Evolutionary conservation across 768 basidiomycete species (phyloP), one percentile per base, ranked within the genome.

Genomic region (Leccinum disarticulatum): DNA sequence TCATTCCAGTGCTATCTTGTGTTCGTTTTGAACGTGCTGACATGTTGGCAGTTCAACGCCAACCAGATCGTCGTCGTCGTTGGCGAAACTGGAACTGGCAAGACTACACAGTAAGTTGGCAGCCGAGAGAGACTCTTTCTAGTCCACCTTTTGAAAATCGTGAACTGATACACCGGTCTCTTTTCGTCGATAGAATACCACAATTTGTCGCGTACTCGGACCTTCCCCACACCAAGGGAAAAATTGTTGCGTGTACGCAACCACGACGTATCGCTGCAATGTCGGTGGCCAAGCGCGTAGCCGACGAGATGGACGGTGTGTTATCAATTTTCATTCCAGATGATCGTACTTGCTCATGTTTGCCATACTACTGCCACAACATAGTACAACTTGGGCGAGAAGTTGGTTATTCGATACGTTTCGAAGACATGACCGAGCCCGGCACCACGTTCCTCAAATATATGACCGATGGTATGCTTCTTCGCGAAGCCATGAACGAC

Each of bases 381-480:
- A 6, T 64, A 95, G 95, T 99, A 5, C 82, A 87, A 73, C 87
- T 99, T 2, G 96, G 96, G 33, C 88, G 91, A 68, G 88, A 98
- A 63, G 96, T 98, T 62, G 96, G 96, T 57, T 99, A 99, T 76
- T 93, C 93, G 4, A 98, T 98, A 68, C 93, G 96, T 73, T 99
- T 98, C 73, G 96, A 99, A 74, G 97, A 98, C 72, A 74, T 73
- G 72, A 73, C 72, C 13, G 73, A 73, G 90, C 94, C 91, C 90
- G 96, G 47, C 83, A 92, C 65, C 79, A 98, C 97, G 0, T 97
- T 99, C 76, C 81, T 99, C 63, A 98, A 97, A 73, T 98, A 99
- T 79, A 97, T 98, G 95, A 99, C 97, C 15, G 97, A 99, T 67
- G 97, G 96, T 83, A 97, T 98, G 95, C 87, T 93, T 57, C 84